Evolutionary conservation across 306 rosid species (phyloP), one percentile per base, ranked within the genome.

Genomic region (Betula pendula): DNA sequence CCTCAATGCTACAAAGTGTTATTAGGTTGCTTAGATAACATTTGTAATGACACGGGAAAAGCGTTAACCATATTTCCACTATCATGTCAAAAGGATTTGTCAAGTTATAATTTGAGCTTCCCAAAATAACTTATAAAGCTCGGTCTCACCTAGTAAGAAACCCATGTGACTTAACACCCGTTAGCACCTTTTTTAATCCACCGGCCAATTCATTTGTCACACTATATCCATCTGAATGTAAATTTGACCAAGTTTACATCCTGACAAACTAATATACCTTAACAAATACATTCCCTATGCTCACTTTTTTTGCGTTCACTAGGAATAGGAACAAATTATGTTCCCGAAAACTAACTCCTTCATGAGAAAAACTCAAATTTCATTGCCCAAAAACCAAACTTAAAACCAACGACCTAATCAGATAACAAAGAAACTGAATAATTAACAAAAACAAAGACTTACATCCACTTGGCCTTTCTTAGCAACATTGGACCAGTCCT

Each of bases 401-500:
- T 38, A 35, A 35, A 19, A 17, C 70, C 38, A 17, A 19, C 47
- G 13, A 38, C 29, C 70, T 66, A 19, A 38, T 15, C 2, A 38
- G 27, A 19, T 1, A 38, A 38, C 0, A 66, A 38, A 14, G 5
- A 29, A 15, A 29, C 43, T 29, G 19, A 14, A 16, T 4, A 25
- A 20, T 68, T 7, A 60, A 5, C 33, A 33, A 68, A 16, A 60
- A 20, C 7, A 47, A 74, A 69, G 6, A 84, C 96, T 90, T 76
- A 95, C 99, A 76, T 92, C 99, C 29, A 95, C 92, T 75, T 90
- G 71, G 52, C 99, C 96, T 77, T 92, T 95, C 88, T 95, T 95
- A 29, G 99, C 99, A 67, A 95, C 99, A 80, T 82, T 92, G 69
- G 91, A 74, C 99, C 99, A 92, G 77, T 95, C 97, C 81, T 95